phyloP scores from a whole-genome alignment of 2,329 filamentous ascomycete species.

The Talaromyces sp. region DNA sequence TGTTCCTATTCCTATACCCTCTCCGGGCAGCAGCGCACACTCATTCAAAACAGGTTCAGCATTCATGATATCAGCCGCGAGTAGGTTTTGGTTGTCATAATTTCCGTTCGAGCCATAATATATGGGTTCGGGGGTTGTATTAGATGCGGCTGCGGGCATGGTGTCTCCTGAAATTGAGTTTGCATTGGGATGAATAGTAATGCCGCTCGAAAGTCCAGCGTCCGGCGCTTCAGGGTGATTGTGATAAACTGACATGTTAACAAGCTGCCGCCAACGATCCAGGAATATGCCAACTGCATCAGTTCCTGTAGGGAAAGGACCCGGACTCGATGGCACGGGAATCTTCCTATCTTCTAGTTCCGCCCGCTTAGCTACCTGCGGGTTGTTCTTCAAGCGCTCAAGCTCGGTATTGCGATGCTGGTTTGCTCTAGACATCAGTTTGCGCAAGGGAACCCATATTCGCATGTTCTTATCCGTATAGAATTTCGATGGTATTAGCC shows the following conservation, averaged over 20 bases:
- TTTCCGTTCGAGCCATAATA: neutral
- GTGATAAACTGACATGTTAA: constrained; percentile 8
- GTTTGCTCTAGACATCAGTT: constrained; percentile 25
- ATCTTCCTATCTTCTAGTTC: neutral
- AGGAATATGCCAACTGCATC: constrained; percentile 18
- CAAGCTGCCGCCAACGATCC: constrained; percentile 26
- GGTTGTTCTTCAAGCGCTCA: constrained; percentile 22
- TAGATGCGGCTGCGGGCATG: neutral
- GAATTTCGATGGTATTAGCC: constrained; percentile 35
- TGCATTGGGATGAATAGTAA: neutral
- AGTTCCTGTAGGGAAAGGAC: constrained; percentile 17
- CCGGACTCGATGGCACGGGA: constrained; percentile 24
- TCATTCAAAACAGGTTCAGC: neutral
- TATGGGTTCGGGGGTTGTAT: neutral
- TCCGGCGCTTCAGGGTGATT: neutral
- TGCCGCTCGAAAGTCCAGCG: neutral
- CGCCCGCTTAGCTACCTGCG: constrained; percentile 14
- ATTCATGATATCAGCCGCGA: neutral
- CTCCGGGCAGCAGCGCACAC: neutral
- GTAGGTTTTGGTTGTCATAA: neutral
- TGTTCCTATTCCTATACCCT: neutral
- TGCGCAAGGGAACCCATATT: constrained; percentile 32
- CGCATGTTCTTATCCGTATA: constrained; percentile 27
- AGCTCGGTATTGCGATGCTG: constrained; percentile 31
- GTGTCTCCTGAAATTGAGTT: neutral